These are phyloP conservation scores for Suhomyces maxii DNA, from an alignment of 1,139 yeast genomes.

Conservation along the genomic window DNA sequence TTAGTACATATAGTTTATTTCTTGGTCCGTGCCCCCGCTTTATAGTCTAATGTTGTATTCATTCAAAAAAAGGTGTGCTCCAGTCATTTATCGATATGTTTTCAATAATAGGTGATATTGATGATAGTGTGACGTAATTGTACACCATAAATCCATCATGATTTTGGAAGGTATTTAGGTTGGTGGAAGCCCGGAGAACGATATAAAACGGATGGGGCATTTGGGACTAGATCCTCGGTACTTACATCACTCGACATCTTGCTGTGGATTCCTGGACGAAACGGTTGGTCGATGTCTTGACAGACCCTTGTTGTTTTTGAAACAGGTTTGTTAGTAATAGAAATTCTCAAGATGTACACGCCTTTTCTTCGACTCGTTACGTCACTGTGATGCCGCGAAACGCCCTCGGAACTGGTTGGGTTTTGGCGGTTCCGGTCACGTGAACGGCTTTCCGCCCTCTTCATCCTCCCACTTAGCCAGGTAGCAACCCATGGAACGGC, in stretches of 20 bases:
- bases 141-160: slow-evolving; percentile 1
- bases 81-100: no score
- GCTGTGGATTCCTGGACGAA: background rate
- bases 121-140: slow-evolving; percentile 8
- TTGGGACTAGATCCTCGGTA: background rate
- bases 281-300: background rate
- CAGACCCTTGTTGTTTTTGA: background rate
- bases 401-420: background rate
- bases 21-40: no score
- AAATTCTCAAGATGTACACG: slow-evolving; percentile 3
- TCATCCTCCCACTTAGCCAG: no score
- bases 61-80: no score
- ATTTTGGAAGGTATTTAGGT: no score
- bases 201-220: no score
- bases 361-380: slow-evolving; percentile 5
- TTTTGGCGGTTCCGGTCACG: background rate
- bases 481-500: no score
- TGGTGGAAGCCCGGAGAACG: no score
- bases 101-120: no score
- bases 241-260: slow-evolving; percentile 12
- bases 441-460: no score
- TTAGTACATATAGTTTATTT: no score
- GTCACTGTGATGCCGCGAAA: slow-evolving; percentile 7
- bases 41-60: no score
- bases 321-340: slow-evolving; percentile 4